Evolutionary conservation across 2,329 filamentous ascomycete genomes (phyloP).

Genomic region (Aspergillus texensis): DNA sequence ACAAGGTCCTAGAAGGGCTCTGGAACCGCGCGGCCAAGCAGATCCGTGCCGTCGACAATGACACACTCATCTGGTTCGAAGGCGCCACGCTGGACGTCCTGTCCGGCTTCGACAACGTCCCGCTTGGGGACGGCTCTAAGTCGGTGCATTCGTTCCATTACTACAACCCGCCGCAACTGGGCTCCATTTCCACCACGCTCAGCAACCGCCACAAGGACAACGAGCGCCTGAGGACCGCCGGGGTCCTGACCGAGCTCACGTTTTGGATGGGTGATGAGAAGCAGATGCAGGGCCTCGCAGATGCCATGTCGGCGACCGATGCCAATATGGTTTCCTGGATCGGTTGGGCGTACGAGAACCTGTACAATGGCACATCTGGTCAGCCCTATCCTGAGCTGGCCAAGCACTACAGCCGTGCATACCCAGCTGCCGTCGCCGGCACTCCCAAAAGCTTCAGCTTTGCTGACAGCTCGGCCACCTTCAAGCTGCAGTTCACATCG

Average conservation of each 20-base stretch:
- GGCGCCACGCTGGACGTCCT: conserved; percentile 15
- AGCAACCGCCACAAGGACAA: conserved; percentile 18
- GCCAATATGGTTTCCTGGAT: conserved; percentile 19
- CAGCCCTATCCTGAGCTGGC: conserved; percentile 15
- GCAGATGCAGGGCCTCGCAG: conserved; percentile 16
- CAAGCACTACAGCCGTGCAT: conserved; percentile 18
- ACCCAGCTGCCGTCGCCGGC: conserved; percentile 15
- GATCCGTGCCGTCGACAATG: conserved; percentile 18
- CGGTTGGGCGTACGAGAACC: conserved; percentile 18
- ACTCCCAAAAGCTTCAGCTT: conserved; percentile 14
- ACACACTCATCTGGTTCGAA: conserved; percentile 19
- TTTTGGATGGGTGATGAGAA: conserved; percentile 21
- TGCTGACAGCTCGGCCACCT: conserved; percentile 13
- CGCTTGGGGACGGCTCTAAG: conserved; percentile 19
- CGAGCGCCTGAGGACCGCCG: conserved; percentile 13
- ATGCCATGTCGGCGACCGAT: conserved; percentile 20
- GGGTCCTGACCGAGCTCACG: conserved; percentile 20
- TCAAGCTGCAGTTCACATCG: conserved; percentile 14
- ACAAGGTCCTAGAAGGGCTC: conserved; percentile 16
- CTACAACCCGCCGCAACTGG: conserved; percentile 17
- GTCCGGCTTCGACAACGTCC: conserved; percentile 19
- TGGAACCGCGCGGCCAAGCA: conserved; percentile 14
- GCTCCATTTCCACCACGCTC: conserved; percentile 16
- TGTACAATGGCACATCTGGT: conserved; percentile 16
- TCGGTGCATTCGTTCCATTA: conserved; percentile 22